Base-by-base conservation (phyloP, 805 yeast genomes). In the Saccharomycopsis selenospora region DNA sequence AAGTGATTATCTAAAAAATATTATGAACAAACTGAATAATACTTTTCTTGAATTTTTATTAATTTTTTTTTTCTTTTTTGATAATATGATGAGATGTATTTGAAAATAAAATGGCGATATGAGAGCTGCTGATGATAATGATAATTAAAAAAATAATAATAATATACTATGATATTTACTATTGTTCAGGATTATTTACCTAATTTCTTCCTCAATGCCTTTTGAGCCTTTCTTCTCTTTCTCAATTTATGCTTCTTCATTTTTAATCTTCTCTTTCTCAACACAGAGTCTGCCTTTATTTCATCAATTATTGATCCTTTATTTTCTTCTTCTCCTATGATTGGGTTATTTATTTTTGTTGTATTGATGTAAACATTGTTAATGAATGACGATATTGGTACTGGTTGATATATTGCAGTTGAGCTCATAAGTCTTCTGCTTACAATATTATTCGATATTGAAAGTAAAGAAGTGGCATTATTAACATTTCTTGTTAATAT, bases 191-290 rank as follows among this genome's bases (percentile, higher is more conserved):
- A 40, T 49, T 54, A 61, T 42, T 61, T 62, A 54, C 66, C 65
- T 58, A 80, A 68, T 66, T 82, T 83, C 66, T 80, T 80, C 76
- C 77, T 82, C 63, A 82, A 71, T 13, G 93, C 84, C 66, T 95
- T 77, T 67, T 90, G 95, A 42, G 82, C 86, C 78, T 82, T 89
- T 79, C 97, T 85, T 77, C 98, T 85, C 82, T 93, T 93, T 72
- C 93, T 85, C 65, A 88, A 75, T 73, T 93, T 93, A 69, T 93
- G 99, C 64, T 90, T 87, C 79, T 91, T 93, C 97, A 93, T 93
- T 76, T 89, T 91, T 66, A 86, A 79, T 68, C 86, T 79, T 71
- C 99, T 81, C 63, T 85, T 85, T 66, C 93, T 77, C 66, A 82
- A 68, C 29, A 85, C 95, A 10, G 89, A 81, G 58, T 85, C 88